Base-by-base conservation (phyloP, 1,284 basidiomycete genomes). In the Polyporus tsugae region DNA sequence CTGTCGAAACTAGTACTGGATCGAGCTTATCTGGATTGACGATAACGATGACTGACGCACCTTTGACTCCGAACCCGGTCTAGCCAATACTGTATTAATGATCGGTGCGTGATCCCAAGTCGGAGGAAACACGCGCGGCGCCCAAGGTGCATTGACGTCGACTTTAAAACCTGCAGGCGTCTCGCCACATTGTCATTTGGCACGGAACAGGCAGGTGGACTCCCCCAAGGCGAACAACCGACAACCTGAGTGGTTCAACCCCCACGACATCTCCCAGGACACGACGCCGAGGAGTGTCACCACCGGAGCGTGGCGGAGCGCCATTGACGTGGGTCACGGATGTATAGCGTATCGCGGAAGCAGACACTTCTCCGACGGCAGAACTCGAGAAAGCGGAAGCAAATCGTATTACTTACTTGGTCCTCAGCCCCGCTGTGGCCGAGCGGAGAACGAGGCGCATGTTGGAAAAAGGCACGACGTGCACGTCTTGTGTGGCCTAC, bases 11-110 rank as follows among this genome's bases (percentile, higher is more conserved):
- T 62, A 65, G 57, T 52, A 11, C n/a, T 52, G 67, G 67, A 71
- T 71, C 33, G 29, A 11, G 41, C 41, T 49, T 39, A 66, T 70
- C 68, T 61, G 35, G 58, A 44, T 39, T 53, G 44, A 25, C 63
- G 35, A 38, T 64, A 63, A 59, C 11, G 49, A 29, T 52, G 49
- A 11, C 46, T 49, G 46, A 55, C 60, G 63, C 62, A 53, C 59
- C 38, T 65, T 64, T 38, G 41, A 25, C 63, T 71, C 65, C 63
- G 62, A 52, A 69, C 67, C 70, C 62, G 53, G 55, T 59, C 52
- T 55, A 55, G 52, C 13, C 17, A n/a, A n/a, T n/a, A n/a, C n/a
- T n/a, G n/a, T n/a, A 33, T 6, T 35, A 4, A 13, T 7, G 33
- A 33, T 25, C 11, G 19, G 19, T 49, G 11, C 22, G 46, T 25